Evolutionary conservation across 768 basidiomycete genomes (phyloP), one percentile per base, ranked within the genome.

Genomic region (Pleurotus platypus): DNA sequence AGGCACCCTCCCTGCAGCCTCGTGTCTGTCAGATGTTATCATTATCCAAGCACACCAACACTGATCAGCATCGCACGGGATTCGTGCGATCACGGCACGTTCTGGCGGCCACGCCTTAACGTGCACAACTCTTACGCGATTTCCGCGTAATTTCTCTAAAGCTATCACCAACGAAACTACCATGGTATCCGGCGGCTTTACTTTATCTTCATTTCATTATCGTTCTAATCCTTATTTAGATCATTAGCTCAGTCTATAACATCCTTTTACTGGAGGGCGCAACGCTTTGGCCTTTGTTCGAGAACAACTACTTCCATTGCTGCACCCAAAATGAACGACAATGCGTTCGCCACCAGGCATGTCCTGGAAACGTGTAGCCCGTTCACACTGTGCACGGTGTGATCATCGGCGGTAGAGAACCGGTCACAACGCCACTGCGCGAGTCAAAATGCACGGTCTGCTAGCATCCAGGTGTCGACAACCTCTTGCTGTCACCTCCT

Each of bases 11-110:
- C 51, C 39, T 53, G 51, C 51, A 53, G 37, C 51, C 51, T 53
- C 51, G 38, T 53, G 51, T 30, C 51, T 53, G 51, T 53, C 39
- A 53, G 27, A 53, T 53, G 38, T 53, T 30, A 53, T 53, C 51
- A 26, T 53, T 38, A 40, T 13, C 51, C 37, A 42, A 53, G 22
- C 46, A 48, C 22, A 26, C 22, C 22, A 24, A 3, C 5, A 30
- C 35, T 49, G 49, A 48, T 26, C 46, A 48, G 5, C 16, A 30
- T 38, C 35, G 49, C 49, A 49, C 49, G 27, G 7, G 1, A 11
- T 27, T 27, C 13, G 27, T 20, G 51, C 38, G 39, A 11, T 8
- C 4, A 26, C 26, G 27, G 20, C 42, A 16, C 16, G 6, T 40
- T 53, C 12, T 35, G 9, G 18, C 30, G 51, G 15, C 11, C 51